Percentiles rank a stretch among this genome's conserved stretches.
phyloP scores from a whole-genome alignment of 2,329 filamentous ascomycete genomes.

The Amphichorda felina region DNA sequence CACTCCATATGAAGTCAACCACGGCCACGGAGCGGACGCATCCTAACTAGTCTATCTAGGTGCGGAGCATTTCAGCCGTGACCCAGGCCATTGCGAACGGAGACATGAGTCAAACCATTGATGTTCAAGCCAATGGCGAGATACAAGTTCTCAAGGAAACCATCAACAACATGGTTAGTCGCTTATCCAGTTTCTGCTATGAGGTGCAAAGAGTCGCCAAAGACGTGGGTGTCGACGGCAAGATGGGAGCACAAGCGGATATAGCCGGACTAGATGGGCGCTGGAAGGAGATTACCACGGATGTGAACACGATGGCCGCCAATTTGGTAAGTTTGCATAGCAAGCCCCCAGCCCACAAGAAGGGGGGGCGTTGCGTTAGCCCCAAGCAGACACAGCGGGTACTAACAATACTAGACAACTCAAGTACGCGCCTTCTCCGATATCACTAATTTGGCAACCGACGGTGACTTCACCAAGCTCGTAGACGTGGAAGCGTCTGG shows the following conservation, averaged over 20 bases:
- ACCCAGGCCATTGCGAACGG: slow-evolving; percentile 92
- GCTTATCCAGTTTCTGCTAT: slow-evolving; percentile 89
- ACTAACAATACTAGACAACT: slow-evolving; percentile 43
- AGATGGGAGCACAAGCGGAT: slow-evolving; percentile 96
- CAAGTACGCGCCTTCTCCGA: slow-evolving; percentile 97
- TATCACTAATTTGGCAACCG: slow-evolving; percentile 94
- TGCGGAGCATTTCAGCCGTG: slow-evolving; percentile 85
- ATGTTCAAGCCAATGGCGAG: slow-evolving; percentile 89
- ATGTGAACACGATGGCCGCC: slow-evolving; percentile 86
- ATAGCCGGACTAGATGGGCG: slow-evolving; percentile 84
- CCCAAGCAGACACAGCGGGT: neutral
- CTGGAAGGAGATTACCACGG: slow-evolving; percentile 97
- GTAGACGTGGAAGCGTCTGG: slow-evolving; percentile 96
- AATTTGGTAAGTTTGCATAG: slow-evolving; percentile 26
- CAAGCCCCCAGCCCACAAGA: too few species aligned
- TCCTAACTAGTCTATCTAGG: slow-evolving; percentile 30
- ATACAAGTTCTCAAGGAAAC: slow-evolving; percentile 90
- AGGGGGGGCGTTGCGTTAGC: too few species aligned
- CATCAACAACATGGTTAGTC: slow-evolving; percentile 97
- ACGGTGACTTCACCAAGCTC: slow-evolving; percentile 92
- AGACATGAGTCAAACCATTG: slow-evolving; percentile 91
- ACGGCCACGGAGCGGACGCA: neutral
- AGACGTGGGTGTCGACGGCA: slow-evolving; percentile 93
- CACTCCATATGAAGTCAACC: neutral
- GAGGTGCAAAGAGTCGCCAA: slow-evolving; percentile 92